A percentile compares a stretch with the other conserved stretches of the same genome.
phyloP scores from a whole-genome alignment of 306 rosid species.

The Cercis canadensis region DNA sequence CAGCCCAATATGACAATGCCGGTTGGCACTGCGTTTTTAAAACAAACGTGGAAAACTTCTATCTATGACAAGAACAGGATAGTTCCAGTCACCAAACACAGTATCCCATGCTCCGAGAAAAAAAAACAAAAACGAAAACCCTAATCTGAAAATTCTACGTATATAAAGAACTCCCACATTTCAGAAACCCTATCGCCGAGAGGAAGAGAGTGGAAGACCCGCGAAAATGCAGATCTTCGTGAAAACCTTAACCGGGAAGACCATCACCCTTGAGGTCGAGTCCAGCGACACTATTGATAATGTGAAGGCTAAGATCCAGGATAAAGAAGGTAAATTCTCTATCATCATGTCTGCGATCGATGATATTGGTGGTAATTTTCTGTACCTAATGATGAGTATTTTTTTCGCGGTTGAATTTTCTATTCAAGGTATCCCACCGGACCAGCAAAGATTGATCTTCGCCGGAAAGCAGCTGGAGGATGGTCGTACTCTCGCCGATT shows the following conservation, averaged over 20 bases:
- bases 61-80: background rate
- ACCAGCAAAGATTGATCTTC: constrained; percentile 94
- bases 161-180: background rate
- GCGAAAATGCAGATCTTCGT: constrained; percentile 92
- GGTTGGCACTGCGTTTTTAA: too few relatives aligned
- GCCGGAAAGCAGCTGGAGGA: constrained; percentile 99
- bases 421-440: constrained; percentile 85
- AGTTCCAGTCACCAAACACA: constrained; percentile 20
- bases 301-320: constrained; percentile 93
- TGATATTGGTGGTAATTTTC: background rate
- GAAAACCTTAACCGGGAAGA: constrained; percentile 98
- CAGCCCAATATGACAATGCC: too few relatives aligned
- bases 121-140: constrained; percentile 31
- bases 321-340: constrained; percentile 74
- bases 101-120: too few relatives aligned
- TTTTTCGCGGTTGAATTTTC: background rate
- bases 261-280: constrained; percentile 99
- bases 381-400: background rate
- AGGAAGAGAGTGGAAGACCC: background rate
- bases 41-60: too few relatives aligned
- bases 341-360: background rate
- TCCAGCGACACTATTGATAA: constrained; percentile 94
- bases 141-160: constrained; percentile 2
- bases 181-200: constrained; percentile 19
- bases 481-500: constrained; percentile 97